Conservation (phyloP, 768 basidiomycete species). For the Hortiboletus campestris region DNA sequence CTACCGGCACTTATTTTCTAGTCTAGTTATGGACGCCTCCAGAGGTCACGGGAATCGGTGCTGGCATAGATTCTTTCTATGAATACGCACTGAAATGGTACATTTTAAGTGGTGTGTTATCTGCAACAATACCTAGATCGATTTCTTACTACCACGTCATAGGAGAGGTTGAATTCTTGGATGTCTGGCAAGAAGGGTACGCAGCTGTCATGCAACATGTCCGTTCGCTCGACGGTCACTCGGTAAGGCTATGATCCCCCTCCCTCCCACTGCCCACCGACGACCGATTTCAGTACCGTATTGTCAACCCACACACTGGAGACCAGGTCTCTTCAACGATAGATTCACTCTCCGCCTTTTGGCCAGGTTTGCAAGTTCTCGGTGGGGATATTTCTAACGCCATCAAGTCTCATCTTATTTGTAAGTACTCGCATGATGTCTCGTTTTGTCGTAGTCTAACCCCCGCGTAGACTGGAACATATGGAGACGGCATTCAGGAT, state of each 20-base stretch:
- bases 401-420: constrained; percentile 87
- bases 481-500: constrained; percentile 82
- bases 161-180: constrained; percentile 79
- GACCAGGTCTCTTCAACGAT: constrained; percentile 72
- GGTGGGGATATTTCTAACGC: constrained; percentile 86
- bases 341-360: constrained; percentile 96
- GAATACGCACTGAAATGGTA: constrained; percentile 96
- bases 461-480: constrained; percentile 76
- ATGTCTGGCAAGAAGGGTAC: constrained; percentile 84
- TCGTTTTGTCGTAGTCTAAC: neutral
- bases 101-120: constrained; percentile 66
- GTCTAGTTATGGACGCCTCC: constrained; percentile 67
- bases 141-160: neutral
- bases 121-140: neutral
- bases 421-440: constrained; percentile 41
- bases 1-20: constrained; percentile 7
- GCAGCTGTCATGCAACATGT: constrained; percentile 83
- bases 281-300: constrained; percentile 62
- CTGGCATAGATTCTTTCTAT: constrained; percentile 94
- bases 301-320: constrained; percentile 77
- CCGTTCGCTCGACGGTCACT: constrained; percentile 81
- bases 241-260: constrained; percentile 47
- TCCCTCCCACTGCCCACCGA: neutral
- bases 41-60: constrained; percentile 80
- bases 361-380: constrained; percentile 93